Conservation (phyloP, 1,284 basidiomycete species). For the Fomitopsis schrenkii region DNA sequence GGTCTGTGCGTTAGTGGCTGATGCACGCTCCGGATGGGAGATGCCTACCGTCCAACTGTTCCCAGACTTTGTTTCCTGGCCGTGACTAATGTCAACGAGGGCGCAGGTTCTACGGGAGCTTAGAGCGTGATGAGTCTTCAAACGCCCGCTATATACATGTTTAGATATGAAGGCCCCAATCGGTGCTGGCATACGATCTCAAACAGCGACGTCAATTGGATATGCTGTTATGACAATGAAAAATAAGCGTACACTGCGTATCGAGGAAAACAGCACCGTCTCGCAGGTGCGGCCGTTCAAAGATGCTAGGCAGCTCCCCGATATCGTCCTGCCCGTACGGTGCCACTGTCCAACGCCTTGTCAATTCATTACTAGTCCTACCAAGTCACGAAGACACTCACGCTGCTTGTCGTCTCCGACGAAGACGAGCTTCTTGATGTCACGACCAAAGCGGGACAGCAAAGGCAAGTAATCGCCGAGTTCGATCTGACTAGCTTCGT, state of each 20-base stretch:
- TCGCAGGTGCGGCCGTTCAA: conserved; percentile 39
- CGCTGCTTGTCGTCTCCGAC: conserved; percentile 47
- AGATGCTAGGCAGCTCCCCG: conserved; percentile 38
- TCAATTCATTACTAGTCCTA: not conserved
- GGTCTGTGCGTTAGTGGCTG: not conserved
- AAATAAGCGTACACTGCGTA: conserved; percentile 35
- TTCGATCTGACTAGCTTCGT: conserved; percentile 49
- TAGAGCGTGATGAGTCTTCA: conserved; percentile 34
- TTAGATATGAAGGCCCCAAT: conserved; percentile 45
- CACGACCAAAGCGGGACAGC: conserved; percentile 22
- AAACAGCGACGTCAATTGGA: too few species aligned
- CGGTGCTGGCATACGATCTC: conserved; percentile 47
- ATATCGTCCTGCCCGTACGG: conserved; percentile 42
- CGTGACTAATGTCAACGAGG: conserved; percentile 40
- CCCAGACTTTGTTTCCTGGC: conserved; percentile 32
- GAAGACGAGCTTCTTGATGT: conserved; percentile 33
- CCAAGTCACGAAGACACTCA: conserved; percentile 18
- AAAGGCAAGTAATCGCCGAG: conserved; percentile 36
- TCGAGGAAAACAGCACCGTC: conserved; percentile 34
- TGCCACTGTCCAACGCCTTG: conserved; percentile 32
- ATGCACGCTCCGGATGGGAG: not conserved
- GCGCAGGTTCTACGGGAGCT: conserved; percentile 18
- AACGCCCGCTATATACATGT: conserved; percentile 34
- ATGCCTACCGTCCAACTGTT: conserved; percentile 40
- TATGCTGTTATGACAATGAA: too few species aligned